A percentile compares a stretch with the other conserved stretches of the same genome.
These are phyloP conservation scores for Coemansia sp. DNA, from an alignment of 192 early-diverging fungal species.

Conservation along the genomic window DNA sequence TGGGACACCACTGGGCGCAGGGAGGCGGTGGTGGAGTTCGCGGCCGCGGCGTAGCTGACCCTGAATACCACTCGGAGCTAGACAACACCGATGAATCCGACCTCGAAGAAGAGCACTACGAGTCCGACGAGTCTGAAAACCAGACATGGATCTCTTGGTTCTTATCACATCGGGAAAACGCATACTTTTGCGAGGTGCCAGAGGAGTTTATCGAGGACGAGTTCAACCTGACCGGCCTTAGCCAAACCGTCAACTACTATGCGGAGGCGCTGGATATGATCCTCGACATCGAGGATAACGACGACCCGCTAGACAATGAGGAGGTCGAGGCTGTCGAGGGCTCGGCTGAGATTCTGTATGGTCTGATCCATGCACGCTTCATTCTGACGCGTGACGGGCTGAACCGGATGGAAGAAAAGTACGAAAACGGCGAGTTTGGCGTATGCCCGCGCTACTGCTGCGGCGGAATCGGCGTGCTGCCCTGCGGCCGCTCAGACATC, in stretches of 20 bases:
- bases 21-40: background rate
- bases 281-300: slow-evolving; percentile 75
- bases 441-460: slow-evolving; percentile 72
- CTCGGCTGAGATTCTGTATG: slow-evolving; percentile 90
- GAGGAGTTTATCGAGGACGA: slow-evolving; percentile 90
- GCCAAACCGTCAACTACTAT: slow-evolving; percentile 77
- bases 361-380: slow-evolving; percentile 90
- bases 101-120: slow-evolving; percentile 41
- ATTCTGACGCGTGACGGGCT: slow-evolving; percentile 86
- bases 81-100: slow-evolving; percentile 50
- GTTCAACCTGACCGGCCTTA: slow-evolving; percentile 96
- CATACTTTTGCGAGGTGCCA: slow-evolving; percentile 74
- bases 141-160: slow-evolving; percentile 79
- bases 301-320: slow-evolving; percentile 57
- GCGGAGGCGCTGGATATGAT: slow-evolving; percentile 94
- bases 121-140: slow-evolving; percentile 42
- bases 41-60: slow-evolving; percentile 4
- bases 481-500: slow-evolving; percentile 70
- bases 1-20: slow-evolving; percentile 4
- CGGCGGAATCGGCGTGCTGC: slow-evolving; percentile 59
- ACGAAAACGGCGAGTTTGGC: slow-evolving; percentile 75
- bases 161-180: slow-evolving; percentile 69
- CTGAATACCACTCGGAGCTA: slow-evolving; percentile 27
- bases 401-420: slow-evolving; percentile 78
- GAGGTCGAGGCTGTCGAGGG: slow-evolving; percentile 76